Conservation (phyloP, 306 rosid genomes). For the Vachellia pachyceras region DNA sequence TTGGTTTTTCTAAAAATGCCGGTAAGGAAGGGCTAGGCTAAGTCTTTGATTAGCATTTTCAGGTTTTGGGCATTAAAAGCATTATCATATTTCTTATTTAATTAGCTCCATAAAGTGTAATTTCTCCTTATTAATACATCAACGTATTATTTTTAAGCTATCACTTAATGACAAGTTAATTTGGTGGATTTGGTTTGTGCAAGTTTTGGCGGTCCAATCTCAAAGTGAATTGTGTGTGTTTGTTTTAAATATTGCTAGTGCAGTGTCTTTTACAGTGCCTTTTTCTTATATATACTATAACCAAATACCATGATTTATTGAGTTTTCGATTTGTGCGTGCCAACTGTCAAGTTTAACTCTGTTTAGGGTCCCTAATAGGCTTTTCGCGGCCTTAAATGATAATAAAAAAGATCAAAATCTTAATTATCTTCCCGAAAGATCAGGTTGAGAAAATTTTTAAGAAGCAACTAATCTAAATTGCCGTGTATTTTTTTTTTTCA, state of each 20-base stretch:
- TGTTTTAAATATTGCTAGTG: background rate
- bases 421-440: background rate
- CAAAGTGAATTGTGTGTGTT: background rate
- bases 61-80: background rate
- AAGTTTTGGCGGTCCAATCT: background rate
- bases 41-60: too few relatives aligned
- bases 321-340: background rate
- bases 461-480: too few relatives aligned
- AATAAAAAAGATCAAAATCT: background rate
- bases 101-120: background rate
- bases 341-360: background rate
- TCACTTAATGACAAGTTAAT: background rate
- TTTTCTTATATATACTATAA: background rate
- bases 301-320: background rate
- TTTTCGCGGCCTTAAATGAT: background rate
- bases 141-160: background rate
- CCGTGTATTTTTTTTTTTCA: too few relatives aligned
- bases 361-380: background rate
- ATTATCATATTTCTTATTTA: background rate
- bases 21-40: too few relatives aligned
- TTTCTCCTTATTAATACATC: background rate
- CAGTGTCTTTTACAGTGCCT: background rate
- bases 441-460: too few relatives aligned
- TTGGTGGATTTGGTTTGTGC: background rate
- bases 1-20: too few relatives aligned